A percentile compares a stretch with the other conserved stretches of the same genome.
Conservation (phyloP, 306 rosid species). For the Gastrolobium villosum region DNA sequence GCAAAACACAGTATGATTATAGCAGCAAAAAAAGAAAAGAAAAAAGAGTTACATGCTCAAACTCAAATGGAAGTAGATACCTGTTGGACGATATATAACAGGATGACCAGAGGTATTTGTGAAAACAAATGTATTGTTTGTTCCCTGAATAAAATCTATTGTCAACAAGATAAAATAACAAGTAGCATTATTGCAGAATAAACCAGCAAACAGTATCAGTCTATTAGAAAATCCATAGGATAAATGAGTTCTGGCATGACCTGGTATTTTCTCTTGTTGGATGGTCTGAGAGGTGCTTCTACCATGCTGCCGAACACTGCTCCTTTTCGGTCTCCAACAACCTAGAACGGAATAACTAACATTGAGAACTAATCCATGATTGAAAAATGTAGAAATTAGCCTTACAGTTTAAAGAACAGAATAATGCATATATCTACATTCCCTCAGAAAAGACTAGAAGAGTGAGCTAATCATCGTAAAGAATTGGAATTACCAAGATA, state of each 20-base stretch:
- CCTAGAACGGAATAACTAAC: slow-evolving; percentile 56
- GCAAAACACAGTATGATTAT: slow-evolving; percentile 3
- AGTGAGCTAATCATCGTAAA: not conserved
- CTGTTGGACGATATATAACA: slow-evolving; percentile 84
- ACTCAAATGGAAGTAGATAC: slow-evolving; percentile 50
- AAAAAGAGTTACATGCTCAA: not conserved
- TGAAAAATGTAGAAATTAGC: not conserved
- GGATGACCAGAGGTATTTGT: slow-evolving; percentile 74
- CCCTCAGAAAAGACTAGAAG: not conserved
- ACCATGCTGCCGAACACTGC: slow-evolving; percentile 95
- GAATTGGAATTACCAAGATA: slow-evolving; percentile 24
- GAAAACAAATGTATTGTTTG: slow-evolving; percentile 85
- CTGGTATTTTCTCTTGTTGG: slow-evolving; percentile 85
- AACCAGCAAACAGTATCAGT: slow-evolving; percentile 5
- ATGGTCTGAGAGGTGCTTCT: slow-evolving; percentile 88
- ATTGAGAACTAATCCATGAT: slow-evolving; percentile 30
- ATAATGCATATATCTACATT: not conserved
- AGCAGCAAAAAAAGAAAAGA: not conserved
- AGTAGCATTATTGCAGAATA: slow-evolving; percentile 32
- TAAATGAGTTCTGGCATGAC: slow-evolving; percentile 55
- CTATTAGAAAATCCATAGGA: slow-evolving; percentile 3
- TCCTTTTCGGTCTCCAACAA: slow-evolving; percentile 86
- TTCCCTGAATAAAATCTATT: slow-evolving; percentile 73
- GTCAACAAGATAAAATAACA: slow-evolving; percentile 48
- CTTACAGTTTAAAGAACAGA: not conserved